These are phyloP conservation scores for Klebsormidium nitens DNA, from an alignment of 139 green algal species.

Conservation along the genomic window DNA sequence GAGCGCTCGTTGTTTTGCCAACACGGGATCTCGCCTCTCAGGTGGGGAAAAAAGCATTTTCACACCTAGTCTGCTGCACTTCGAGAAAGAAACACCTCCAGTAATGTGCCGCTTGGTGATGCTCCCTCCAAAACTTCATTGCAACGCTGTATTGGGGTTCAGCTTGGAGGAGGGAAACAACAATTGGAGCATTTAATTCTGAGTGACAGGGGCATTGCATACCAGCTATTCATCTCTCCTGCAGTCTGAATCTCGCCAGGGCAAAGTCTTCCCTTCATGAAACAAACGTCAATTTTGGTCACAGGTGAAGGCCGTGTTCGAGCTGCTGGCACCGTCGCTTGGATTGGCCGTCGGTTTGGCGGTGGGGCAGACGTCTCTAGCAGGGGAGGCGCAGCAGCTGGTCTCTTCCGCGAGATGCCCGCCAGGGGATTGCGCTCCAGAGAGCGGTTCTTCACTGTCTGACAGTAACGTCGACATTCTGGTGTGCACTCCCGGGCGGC, in stretches of 20 bases:
- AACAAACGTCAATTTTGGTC: constrained; percentile 7
- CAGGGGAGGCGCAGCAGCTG: constrained; percentile 30
- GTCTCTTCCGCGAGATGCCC: background rate
- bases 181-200: too few species aligned
- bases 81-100: background rate
- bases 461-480: constrained; percentile 60
- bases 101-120: too few species aligned
- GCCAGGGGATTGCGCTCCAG: background rate
- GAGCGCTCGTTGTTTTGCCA: constrained; percentile 73
- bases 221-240: too few species aligned
- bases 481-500: constrained; percentile 75
- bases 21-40: constrained; percentile 84
- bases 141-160: too few species aligned
- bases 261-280: constrained; percentile 7
- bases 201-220: too few species aligned
- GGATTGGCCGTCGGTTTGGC: constrained; percentile 45
- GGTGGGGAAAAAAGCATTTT: constrained; percentile 32
- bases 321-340: constrained; percentile 45
- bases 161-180: too few species aligned
- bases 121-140: too few species aligned
- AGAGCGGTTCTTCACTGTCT: background rate
- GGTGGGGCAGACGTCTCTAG: constrained; percentile 54
- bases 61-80: background rate
- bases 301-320: constrained; percentile 54
- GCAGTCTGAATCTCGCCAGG: too few species aligned